Evolutionary conservation across 1,139 yeast species (phyloP), one percentile per base, ranked within the genome.

Genomic region (Sugiyamaella japonica): DNA sequence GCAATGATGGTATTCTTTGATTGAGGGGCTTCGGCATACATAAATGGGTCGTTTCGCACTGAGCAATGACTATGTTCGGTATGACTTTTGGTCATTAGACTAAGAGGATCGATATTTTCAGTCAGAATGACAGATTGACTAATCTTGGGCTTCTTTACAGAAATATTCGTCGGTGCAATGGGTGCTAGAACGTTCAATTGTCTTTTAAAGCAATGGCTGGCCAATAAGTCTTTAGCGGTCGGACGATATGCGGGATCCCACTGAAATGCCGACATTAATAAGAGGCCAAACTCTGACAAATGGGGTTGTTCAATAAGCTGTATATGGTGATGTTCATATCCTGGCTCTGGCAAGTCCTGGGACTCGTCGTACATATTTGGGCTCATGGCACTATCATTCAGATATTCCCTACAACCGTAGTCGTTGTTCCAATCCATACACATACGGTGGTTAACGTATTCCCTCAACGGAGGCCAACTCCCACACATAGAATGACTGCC

Each of bases 161-260:
- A 9, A 29, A 29, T 29, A 29, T 34, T 13, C 13, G 38, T 8
- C 13, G 16, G 38, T 13, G 16, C 16, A 34, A 13, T 34, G 13
- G 38, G 16, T 10, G 34, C 3, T 3, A 29, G 34, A 4, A 29
- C 34, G 10, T 12, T 12, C 34, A 12, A 29, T 2, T 16, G 13
- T 7, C 13, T 13, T 3, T 13, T 34, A 44, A 83, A 71, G 84
- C 86, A 86, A 17, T 82, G 81, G 65, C 85, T 91, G 12, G 73
- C 69, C 50, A 89, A 72, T 0, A 96, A 90, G 55, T 80, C 81
- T 10, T 75, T 74, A 0, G 96, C 93, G 7, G 85, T 79, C 44
- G 83, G 73, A 56, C 97, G 76, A 34, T 74, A 66, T 29, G 76
- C 71, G 0, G 95, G 95, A 65, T 89, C 84, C 69, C 82, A 75